Evolutionary conservation across 2,329 filamentous ascomycete species (phyloP), one percentile per base, ranked within the genome.

Genomic region (Neobulgaria alba): DNA sequence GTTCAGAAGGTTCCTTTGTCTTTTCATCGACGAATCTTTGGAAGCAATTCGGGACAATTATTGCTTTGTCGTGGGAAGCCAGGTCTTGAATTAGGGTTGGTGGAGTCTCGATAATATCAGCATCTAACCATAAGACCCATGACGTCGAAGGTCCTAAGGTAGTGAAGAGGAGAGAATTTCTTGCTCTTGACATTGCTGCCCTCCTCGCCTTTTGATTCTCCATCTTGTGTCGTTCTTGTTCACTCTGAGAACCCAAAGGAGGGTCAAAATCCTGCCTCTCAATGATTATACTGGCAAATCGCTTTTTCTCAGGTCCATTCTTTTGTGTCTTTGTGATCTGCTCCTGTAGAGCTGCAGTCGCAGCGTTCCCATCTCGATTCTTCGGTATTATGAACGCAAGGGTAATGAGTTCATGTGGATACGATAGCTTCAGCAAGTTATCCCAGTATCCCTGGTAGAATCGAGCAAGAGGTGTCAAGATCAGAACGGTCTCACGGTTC

Each of bases 381-480:
- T 93, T 94, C 38, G 92, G 92, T 19, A 95, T 80, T 59, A 98
- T 96, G 67, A 96, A 98, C 29, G 87, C 92, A 19, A 98, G 72
- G 1, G 87, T 93, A 58, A 98, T 93, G 49, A 96, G 77, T 45
- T 95, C 85, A 66, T 95, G 92, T 3, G 92, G 92, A 61, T 96
- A 98, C 56, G 67, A 74, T 41, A 98, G 73, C 59, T 77, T 77
- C 52, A 89, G 62, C 19, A 98, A 71, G 57, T 96, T 98, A 62
- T 93, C 82, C 90, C 92, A 98, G 69, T 96, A 98, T 53, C 75
- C 80, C 55, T 85, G 81, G 64, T 95, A 96, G 71, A 96, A 98
- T 48, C 85, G 79, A 21, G 87, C 84, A 66, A 98, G 80, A 8
- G 92, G 92, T 1, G 92, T 95, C 46, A 98, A 75, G 58, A 98